Percentiles rank a stretch among this genome's conserved stretches.
phyloP scores from a whole-genome alignment of 73 alveolate species.

The Stentor roeselii region DNA sequence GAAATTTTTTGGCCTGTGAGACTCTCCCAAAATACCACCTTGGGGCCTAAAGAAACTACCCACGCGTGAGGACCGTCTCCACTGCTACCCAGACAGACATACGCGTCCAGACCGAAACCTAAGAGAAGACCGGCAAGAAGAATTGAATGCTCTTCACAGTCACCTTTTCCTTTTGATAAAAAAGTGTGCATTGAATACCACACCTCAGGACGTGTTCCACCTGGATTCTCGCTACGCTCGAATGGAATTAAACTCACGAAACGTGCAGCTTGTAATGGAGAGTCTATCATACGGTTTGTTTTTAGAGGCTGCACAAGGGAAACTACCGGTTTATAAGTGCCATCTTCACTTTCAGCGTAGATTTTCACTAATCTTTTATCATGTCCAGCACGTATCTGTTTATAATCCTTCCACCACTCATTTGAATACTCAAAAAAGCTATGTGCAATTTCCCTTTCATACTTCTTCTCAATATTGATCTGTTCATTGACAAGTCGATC shows the following conservation, averaged over 20 bases:
- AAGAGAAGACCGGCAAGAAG: conserved; percentile 61
- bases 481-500: conserved; percentile 51
- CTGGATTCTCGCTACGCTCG: conserved; percentile 67
- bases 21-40: conserved; percentile 60
- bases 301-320: conserved; percentile 55
- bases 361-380: conserved; percentile 61
- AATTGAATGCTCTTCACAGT: conserved; percentile 71
- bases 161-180: conserved; percentile 66
- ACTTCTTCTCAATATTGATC: conserved; percentile 52
- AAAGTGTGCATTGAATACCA: conserved; percentile 69
- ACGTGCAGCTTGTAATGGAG: conserved; percentile 76
- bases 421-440: conserved; percentile 59
- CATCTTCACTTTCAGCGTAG: conserved; percentile 70
- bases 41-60: conserved; percentile 49
- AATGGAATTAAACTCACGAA: conserved; percentile 69
- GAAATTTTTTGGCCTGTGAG: conserved; percentile 71
- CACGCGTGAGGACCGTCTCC: conserved; percentile 76
- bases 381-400: conserved; percentile 59
- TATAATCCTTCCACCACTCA: conserved; percentile 73
- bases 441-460: conserved; percentile 54
- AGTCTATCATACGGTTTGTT: conserved; percentile 49
- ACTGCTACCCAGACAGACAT: conserved; percentile 64
- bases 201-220: conserved; percentile 57
- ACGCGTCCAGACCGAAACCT: conserved; percentile 73
- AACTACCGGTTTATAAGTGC: conserved; percentile 66